Evolutionary conservation across 805 yeast species (phyloP), one percentile per base, ranked within the genome.

Genomic region (Cyberlindnera mississippiensis): DNA sequence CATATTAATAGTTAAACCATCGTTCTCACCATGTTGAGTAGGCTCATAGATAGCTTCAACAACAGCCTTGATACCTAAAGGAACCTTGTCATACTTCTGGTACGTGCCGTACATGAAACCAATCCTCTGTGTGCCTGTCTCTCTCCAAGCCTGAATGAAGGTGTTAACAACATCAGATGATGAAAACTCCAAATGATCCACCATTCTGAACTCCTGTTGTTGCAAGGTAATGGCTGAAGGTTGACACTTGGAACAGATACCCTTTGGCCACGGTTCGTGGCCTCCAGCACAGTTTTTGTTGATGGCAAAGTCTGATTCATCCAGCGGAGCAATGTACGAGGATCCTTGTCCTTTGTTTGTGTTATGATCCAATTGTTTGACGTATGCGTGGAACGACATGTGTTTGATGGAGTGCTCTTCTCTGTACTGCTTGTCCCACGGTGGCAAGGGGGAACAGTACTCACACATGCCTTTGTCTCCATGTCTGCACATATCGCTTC

Each of bases 391-490:
- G 61, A 82, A 88, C 3, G 97, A 87, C 38, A 78, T 69, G 62
- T 91, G 98, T 62, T 93, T 93, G 59, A 91, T 87, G 29, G 76
- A 80, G 48, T 89, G 71, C 48, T 80, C 82, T 37, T 76, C 76
- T 49, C 81, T 82, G 60, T 89, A 91, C 17, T 72, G 76, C 49
- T 73, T 73, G 61, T 93, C 96, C 87, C 91, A 93, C 3, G 99
- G 98, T 28, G 96, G 96, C 39, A 93, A 66, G 0, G 98, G 96
- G 27, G 95, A 80, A 61, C 98, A 93, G 59, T 89, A 88, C 57
- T 93, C 99, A 63, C 99, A 93, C 98, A 93, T 93, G 2, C 98
- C 99, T 53, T 82, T 83, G 29, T 82, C 91, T 3, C 91, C 85
- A 60, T 93, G 99, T 45, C 82, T 76, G 63, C 99, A 91, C 47